Conservation (phyloP, 129 eudicot genomes). For the Rutidosis leptorrhynchoides region DNA sequence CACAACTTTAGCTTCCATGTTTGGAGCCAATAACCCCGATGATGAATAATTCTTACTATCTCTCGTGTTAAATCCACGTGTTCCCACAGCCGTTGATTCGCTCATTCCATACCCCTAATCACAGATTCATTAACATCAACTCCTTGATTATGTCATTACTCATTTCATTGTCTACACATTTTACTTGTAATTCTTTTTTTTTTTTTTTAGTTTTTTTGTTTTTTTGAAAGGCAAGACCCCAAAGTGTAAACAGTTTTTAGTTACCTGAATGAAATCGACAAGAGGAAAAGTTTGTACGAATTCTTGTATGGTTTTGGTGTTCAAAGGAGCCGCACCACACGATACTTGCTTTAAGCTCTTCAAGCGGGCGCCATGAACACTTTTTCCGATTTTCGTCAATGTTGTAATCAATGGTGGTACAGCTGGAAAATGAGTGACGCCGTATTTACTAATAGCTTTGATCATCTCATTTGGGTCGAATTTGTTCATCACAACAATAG, state of each 20-base stretch:
- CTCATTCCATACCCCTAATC: conserved; percentile 60
- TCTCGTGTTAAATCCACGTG: conserved; percentile 42
- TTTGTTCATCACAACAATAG: conserved; percentile 54
- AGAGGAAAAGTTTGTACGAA: conserved; percentile 50
- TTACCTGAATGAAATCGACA: conserved; percentile 81
- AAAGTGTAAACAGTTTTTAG: conserved; percentile 23
- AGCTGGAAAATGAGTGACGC: conserved; percentile 59
- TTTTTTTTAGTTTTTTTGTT: too few species aligned
- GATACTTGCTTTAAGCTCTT: conserved; percentile 66
- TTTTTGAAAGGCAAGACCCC: too few species aligned
- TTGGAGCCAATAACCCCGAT: conserved; percentile 69
- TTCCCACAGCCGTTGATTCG: conserved; percentile 53
- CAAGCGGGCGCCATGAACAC: conserved; percentile 17
- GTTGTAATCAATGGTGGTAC: conserved; percentile 65
- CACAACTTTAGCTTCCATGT: conserved; percentile 71
- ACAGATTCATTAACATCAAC: background rate
- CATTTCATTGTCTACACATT: conserved; percentile 10
- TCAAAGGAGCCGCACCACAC: conserved; percentile 71
- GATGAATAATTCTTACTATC: conserved; percentile 40
- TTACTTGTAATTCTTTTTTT: too few species aligned
- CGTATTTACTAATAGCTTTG: conserved; percentile 42
- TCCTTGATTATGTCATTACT: background rate
- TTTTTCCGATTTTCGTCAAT: conserved; percentile 41
- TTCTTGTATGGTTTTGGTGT: conserved; percentile 38
- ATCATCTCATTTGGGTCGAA: conserved; percentile 53